These are phyloP conservation scores for Trametes cinnabarina DNA, from an alignment of 768 basidiomycete genomes.

Conservation along the genomic window DNA sequence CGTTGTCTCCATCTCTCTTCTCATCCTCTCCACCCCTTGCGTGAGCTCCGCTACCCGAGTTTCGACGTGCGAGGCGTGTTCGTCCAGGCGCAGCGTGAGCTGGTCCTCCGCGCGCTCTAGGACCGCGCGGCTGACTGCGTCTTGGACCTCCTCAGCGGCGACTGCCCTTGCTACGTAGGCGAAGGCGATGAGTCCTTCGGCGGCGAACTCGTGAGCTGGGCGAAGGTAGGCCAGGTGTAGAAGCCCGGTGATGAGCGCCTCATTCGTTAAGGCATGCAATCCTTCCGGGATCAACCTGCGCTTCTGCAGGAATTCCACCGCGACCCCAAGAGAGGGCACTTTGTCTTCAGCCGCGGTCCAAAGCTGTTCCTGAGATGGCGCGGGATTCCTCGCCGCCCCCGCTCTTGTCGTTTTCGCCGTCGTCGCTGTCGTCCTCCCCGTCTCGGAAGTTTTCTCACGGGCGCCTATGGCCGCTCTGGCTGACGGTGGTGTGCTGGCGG, in stretches of 20 bases:
- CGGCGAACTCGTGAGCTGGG: not conserved
- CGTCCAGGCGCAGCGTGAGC: not conserved
- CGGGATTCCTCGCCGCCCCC: too few species aligned
- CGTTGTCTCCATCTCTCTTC: not conserved
- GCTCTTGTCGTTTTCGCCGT: not conserved
- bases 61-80: conserved; percentile 3
- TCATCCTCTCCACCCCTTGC: not conserved
- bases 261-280: not conserved
- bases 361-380: too few species aligned
- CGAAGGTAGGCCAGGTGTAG: not conserved
- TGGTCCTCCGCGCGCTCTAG: conserved; percentile 3
- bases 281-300: conserved; percentile 4
- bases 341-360: too few species aligned
- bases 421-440: not conserved
- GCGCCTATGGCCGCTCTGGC: not conserved
- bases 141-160: not conserved
- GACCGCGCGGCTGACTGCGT: not conserved
- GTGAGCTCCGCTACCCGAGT: not conserved
- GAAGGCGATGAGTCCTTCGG: conserved; percentile 3
- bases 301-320: not conserved
- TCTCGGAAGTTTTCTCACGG: not conserved
- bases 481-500: not conserved
- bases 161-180: not conserved
- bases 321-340: not conserved
- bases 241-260: conserved; percentile 2